Evolutionary conservation across 768 basidiomycete genomes (phyloP).

Genomic region (Suillus discolor): DNA sequence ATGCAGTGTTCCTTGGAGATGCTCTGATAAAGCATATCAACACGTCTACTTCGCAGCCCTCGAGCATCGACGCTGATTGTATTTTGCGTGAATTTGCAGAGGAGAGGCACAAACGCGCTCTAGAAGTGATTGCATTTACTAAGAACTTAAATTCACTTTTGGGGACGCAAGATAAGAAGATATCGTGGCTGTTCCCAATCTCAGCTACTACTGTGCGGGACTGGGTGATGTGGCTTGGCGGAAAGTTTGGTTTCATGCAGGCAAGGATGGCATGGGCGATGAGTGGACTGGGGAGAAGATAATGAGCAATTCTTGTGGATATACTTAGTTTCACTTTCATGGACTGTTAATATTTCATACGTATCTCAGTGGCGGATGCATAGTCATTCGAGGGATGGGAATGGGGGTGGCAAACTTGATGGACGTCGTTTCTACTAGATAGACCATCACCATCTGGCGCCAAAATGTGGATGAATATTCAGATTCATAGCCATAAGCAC

Average conservation of each 20-base stretch:
- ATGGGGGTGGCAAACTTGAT: background rate
- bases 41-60: conserved; percentile 6
- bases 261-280: conserved; percentile 4
- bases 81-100: conserved; percentile 27
- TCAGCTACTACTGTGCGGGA: conserved; percentile 5
- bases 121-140: conserved; percentile 39
- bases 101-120: conserved; percentile 36
- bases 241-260: conserved; percentile 6
- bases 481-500: too few species aligned
- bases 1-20: conserved; percentile 45
- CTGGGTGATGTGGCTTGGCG: conserved; percentile 6
- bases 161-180: conserved; percentile 6
- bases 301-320: background rate
- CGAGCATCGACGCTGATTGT: conserved; percentile 24
- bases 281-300: conserved; percentile 12
- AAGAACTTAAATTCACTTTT: conserved; percentile 31
- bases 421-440: background rate
- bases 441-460: background rate
- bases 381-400: background rate
- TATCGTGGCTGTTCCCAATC: conserved; percentile 8
- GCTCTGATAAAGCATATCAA: conserved; percentile 36
- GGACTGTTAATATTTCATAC: too few species aligned
- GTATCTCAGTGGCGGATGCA: too few species aligned
- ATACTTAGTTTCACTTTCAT: too few species aligned
- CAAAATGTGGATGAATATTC: too few species aligned